phyloP scores from a whole-genome alignment of 2,329 filamentous ascomycete species.

The Verticillium isaacii region DNA sequence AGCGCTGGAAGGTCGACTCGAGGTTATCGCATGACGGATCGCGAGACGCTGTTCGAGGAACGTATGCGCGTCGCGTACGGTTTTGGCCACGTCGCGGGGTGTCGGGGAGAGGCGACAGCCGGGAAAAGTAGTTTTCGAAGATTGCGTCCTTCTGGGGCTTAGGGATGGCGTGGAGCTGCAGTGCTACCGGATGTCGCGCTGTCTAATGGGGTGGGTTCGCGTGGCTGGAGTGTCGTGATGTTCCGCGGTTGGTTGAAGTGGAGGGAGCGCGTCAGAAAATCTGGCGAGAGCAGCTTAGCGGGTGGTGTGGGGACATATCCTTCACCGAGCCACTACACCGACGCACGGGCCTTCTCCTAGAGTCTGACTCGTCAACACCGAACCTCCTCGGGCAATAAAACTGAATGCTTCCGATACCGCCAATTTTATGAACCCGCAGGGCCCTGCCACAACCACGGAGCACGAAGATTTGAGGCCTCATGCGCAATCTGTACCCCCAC shows the following conservation, averaged over 20 bases:
- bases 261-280: background rate
- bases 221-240: background rate
- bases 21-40: constrained; percentile 1
- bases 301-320: background rate
- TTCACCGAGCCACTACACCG: background rate
- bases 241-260: background rate
- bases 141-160: background rate
- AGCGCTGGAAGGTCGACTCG: constrained; percentile 1
- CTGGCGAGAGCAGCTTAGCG: background rate
- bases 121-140: background rate
- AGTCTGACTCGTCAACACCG: too few species aligned
- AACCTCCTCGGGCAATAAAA: too few species aligned
- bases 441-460: too few species aligned
- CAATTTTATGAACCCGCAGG: too few species aligned
- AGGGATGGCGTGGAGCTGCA: background rate
- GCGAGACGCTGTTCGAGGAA: background rate
- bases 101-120: background rate
- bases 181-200: background rate
- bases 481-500: too few species aligned
- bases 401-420: too few species aligned
- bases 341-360: background rate
- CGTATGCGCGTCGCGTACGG: background rate
- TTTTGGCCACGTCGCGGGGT: background rate
- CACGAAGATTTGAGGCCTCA: too few species aligned
- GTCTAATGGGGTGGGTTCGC: background rate